Percentiles rank a stretch among this genome's conserved stretches.
These are phyloP conservation scores for Paspalum vaginatum DNA, from an alignment of 176 grass and related monocot genomes.

Conservation along the genomic window DNA sequence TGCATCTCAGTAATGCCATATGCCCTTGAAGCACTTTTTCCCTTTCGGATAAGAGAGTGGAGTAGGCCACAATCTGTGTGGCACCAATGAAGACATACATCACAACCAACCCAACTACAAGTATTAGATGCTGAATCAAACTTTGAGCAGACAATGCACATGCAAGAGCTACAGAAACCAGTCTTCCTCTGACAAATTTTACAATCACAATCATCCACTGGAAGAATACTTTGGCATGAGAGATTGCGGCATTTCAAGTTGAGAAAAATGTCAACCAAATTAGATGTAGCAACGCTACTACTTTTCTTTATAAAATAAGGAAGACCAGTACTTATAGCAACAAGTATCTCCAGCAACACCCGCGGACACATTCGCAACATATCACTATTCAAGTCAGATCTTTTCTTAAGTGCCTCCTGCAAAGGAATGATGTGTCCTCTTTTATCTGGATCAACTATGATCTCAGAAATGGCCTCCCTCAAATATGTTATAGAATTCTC, in stretches of 20 bases:
- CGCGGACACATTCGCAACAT: slow-evolving; percentile 61
- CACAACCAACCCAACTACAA: slow-evolving; percentile 96
- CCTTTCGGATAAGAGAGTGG: slow-evolving; percentile 72
- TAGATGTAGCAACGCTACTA: slow-evolving; percentile 55
- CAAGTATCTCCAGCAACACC: slow-evolving; percentile 80
- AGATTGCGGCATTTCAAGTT: slow-evolving; percentile 85
- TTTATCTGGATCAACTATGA: slow-evolving; percentile 70
- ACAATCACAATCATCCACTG: slow-evolving; percentile 85
- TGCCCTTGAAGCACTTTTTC: slow-evolving; percentile 46
- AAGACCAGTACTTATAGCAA: slow-evolving; percentile 75
- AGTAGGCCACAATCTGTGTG: slow-evolving; percentile 84
- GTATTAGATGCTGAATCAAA: slow-evolving; percentile 93
- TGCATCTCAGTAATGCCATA: slow-evolving; percentile 55
- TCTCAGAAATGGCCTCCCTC: slow-evolving; percentile 88
- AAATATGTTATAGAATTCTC: slow-evolving; percentile 79
- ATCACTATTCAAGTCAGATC: slow-evolving; percentile 68
- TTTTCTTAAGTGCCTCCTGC: slow-evolving; percentile 75
- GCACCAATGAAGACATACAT: slow-evolving; percentile 95
- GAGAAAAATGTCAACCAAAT: slow-evolving; percentile 84
- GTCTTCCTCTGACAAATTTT: slow-evolving; percentile 64
- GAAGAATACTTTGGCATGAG: slow-evolving; percentile 69
- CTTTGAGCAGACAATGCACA: slow-evolving; percentile 83
- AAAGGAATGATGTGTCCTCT: slow-evolving; percentile 59
- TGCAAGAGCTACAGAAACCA: slow-evolving; percentile 92
- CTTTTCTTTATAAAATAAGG: slow-evolving; percentile 73